Base-by-base conservation (phyloP, 495 filamentous ascomycete genomes). In the Podospora sp. region DNA sequence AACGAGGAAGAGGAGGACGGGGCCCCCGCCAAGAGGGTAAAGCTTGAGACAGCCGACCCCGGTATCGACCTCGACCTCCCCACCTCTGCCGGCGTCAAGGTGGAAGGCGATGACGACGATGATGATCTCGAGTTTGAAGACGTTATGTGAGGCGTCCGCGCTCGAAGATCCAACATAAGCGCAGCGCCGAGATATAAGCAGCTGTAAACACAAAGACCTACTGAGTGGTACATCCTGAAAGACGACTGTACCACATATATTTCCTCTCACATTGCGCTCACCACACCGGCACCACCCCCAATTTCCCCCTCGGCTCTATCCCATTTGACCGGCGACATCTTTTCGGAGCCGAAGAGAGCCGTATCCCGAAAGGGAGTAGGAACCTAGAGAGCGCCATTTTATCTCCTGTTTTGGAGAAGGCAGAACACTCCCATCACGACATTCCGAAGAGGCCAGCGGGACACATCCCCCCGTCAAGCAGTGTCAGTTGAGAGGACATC, bases 101-200 rank as follows among this genome's bases (percentile, higher is more conserved):
- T 85, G 55, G 83, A 86, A 49, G 81, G 69, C 51, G 81, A 82
- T 40, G 83, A 77, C 22, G 74, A 77, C 6, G 83, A 83, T 12
- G 84, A 87, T 49, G 88, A 89, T 56, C 70, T 88, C 18, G 87
- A 89, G 68, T 91, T 91, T 69, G 89, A 89, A 71, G 87, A 91
- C 74, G 88, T 86, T 16, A 67, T 81, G 57, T 75, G 66, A 70
- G 40, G 26, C n/a, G 20, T 12, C 55, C 14, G 14, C 40, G 14
- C 16, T 18, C 40, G 40, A 4, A 36, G 49, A 16, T 6, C 6
- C 53, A 26, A 25, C 26, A 6, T 46, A 46, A 46, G 40, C 40
- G 40, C 53, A 22, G 53, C 26, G 53, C 22, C 21, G 53, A 57
- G 11, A 57, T 21, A 14, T 46, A 18, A 46, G 40, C 4, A 46